Percentiles rank a stretch among this genome's conserved stretches.
Evolutionary conservation across 805 yeast genomes (phyloP).

Genomic region (Metschnikowia picachoensis): DNA sequence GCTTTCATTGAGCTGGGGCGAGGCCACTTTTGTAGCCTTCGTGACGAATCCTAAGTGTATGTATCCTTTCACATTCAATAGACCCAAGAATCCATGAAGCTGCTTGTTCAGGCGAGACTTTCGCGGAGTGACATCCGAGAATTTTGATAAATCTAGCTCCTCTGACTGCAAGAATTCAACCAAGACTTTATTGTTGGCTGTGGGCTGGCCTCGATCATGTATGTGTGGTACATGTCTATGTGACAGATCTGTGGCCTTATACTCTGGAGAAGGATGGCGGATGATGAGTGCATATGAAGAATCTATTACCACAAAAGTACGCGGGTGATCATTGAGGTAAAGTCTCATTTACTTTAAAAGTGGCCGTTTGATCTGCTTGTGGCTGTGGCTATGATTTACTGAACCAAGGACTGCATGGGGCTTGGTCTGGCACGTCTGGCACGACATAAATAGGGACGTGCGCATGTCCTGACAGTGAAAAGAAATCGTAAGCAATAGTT

Average conservation of each 20-base stretch:
- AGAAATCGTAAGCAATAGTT: too few species aligned
- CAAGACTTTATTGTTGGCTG: slow-evolving; percentile 33
- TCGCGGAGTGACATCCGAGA: slow-evolving; percentile 40
- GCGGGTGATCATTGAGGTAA: slow-evolving; percentile 57
- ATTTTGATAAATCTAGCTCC: slow-evolving; percentile 36
- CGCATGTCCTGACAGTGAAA: too few species aligned
- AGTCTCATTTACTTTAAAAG: slow-evolving; percentile 46
- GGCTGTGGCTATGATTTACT: too few species aligned
- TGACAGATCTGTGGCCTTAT: slow-evolving; percentile 18
- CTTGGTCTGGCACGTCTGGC: too few species aligned
- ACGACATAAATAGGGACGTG: too few species aligned
- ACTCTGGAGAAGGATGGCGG: slow-evolving; percentile 41
- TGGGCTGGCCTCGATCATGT: slow-evolving; percentile 19
- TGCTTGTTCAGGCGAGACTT: slow-evolving; percentile 20
- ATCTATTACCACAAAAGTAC: slow-evolving; percentile 65
- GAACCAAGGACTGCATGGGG: too few species aligned
- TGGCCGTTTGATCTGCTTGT: too few species aligned
- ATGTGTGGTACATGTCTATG: slow-evolving; percentile 19
- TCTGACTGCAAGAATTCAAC: slow-evolving; percentile 52
- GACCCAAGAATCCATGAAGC: slow-evolving; percentile 59
- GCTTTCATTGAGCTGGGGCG: slow-evolving; percentile 52
- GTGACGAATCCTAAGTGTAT: slow-evolving; percentile 59
- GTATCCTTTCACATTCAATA: slow-evolving; percentile 50
- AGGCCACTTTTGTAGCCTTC: slow-evolving; percentile 51
- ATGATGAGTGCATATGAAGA: slow-evolving; percentile 58